phyloP scores from a whole-genome alignment of 2,329 filamentous ascomycete genomes.

The Paecilomyces formosus region DNA sequence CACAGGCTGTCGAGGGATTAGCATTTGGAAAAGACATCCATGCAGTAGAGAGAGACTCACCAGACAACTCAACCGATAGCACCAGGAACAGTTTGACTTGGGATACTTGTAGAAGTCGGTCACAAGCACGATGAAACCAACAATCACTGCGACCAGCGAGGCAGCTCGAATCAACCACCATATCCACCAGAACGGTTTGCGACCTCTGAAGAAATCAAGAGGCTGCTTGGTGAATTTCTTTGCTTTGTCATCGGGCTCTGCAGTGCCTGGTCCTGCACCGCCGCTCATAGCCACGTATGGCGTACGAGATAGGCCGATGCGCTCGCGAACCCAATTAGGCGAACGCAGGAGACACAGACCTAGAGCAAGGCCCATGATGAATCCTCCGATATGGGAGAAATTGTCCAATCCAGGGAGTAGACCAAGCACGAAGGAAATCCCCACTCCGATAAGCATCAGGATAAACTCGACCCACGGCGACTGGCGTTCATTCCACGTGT shows the following conservation, averaged over 20 bases:
- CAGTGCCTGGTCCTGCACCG: slow-evolving; percentile 27
- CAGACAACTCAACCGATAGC: slow-evolving; percentile 89
- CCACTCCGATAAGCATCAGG: slow-evolving; percentile 77
- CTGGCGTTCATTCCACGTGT: slow-evolving; percentile 77
- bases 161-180: slow-evolving; percentile 88
- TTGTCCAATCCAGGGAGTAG: slow-evolving; percentile 91
- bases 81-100: slow-evolving; percentile 71
- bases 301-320: slow-evolving; percentile 61
- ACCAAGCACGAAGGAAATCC: slow-evolving; percentile 86
- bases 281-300: slow-evolving; percentile 64
- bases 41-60: slow-evolving; percentile 48
- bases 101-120: slow-evolving; percentile 84
- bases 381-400: slow-evolving; percentile 94
- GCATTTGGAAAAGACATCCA: neutral
- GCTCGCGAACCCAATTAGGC: slow-evolving; percentile 67
- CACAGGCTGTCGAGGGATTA: slow-evolving; percentile 24
- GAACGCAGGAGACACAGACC: slow-evolving; percentile 85
- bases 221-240: slow-evolving; percentile 42
- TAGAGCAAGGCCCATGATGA: slow-evolving; percentile 81
- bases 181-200: slow-evolving; percentile 91
- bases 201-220: slow-evolving; percentile 76
- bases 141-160: slow-evolving; percentile 69
- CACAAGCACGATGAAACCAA: slow-evolving; percentile 78
- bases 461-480: slow-evolving; percentile 76
- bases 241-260: slow-evolving; percentile 30